Evolutionary conservation across 345 rosid species (phyloP).

Genomic region (Turnera subulata): DNA sequence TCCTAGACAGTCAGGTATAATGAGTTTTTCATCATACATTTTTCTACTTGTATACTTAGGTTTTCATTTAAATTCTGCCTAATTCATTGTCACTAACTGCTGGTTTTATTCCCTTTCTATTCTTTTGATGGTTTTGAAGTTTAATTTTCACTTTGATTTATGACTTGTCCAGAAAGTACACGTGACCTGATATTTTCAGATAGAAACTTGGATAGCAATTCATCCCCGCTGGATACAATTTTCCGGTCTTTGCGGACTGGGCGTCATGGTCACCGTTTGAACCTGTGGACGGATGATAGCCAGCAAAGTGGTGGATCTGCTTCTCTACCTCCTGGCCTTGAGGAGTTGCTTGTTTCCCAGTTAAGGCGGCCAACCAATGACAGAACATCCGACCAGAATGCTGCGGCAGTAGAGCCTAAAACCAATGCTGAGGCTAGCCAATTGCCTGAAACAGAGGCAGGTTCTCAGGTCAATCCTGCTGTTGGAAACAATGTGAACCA

Average conservation of each 20-base stretch:
- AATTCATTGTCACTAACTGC: not conserved
- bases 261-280: slow-evolving; percentile 80
- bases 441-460: slow-evolving; percentile 44
- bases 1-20: slow-evolving; percentile 61
- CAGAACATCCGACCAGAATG: slow-evolving; percentile 54
- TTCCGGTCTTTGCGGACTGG: slow-evolving; percentile 88
- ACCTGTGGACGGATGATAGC: slow-evolving; percentile 87
- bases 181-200: slow-evolving; percentile 43
- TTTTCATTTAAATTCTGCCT: not conserved
- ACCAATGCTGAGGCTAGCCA: slow-evolving; percentile 36
- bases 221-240: slow-evolving; percentile 64
- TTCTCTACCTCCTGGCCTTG: slow-evolving; percentile 86
- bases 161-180: slow-evolving; percentile 38
- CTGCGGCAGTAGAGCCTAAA: slow-evolving; percentile 43
- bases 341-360: slow-evolving; percentile 87
- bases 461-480: slow-evolving; percentile 38
- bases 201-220: slow-evolving; percentile 46
- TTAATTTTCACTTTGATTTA: not conserved
- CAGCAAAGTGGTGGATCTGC: slow-evolving; percentile 71
- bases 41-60: not conserved
- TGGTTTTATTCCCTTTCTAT: not conserved
- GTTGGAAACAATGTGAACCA: slow-evolving; percentile 44
- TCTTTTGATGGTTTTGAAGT: not conserved
- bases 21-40: not conserved
- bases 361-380: slow-evolving; percentile 66